Percentiles rank a stretch among this genome's conserved stretches.
These are phyloP conservation scores for Hymenoscyphus repandus DNA, from an alignment of 2,329 filamentous ascomycete genomes.

Conservation along the genomic window DNA sequence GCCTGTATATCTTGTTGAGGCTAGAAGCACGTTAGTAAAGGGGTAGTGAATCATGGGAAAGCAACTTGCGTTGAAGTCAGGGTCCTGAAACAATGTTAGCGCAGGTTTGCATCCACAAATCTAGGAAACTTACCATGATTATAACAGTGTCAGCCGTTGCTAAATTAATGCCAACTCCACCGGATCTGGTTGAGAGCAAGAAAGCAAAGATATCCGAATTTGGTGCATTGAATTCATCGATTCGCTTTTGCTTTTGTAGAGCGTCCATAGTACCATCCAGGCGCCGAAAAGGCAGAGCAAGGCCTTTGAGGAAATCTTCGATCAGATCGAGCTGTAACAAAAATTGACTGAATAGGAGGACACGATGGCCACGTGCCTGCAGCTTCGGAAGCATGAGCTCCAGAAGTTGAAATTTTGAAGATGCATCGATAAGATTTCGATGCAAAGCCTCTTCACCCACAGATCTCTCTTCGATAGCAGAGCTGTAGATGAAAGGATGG, in stretches of 20 bases:
- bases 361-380: slow-evolving; percentile 77
- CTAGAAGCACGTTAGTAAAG: slow-evolving; percentile 39
- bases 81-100: slow-evolving; percentile 24
- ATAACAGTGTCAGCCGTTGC: slow-evolving; percentile 97
- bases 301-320: slow-evolving; percentile 81
- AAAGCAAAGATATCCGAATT: slow-evolving; percentile 83
- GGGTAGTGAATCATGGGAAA: neutral
- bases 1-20: slow-evolving; percentile 97
- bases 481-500: slow-evolving; percentile 92
- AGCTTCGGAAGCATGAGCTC: slow-evolving; percentile 84
- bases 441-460: slow-evolving; percentile 58
- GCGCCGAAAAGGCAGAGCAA: slow-evolving; percentile 69
- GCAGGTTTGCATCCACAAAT: slow-evolving; percentile 40
- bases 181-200: slow-evolving; percentile 86
- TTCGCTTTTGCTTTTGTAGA: slow-evolving; percentile 86
- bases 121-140: slow-evolving; percentile 77
- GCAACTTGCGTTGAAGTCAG: slow-evolving; percentile 27
- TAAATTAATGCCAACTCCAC: slow-evolving; percentile 95
- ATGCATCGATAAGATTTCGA: slow-evolving; percentile 84
- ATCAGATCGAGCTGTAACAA: slow-evolving; percentile 81
- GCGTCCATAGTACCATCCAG: slow-evolving; percentile 81
- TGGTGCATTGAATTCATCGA: slow-evolving; percentile 87
- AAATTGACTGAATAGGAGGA: slow-evolving; percentile 95
- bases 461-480: slow-evolving; percentile 78
- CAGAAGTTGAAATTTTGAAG: slow-evolving; percentile 79